Evolutionary conservation across 164 flowering plant genomes (phyloP).

Genomic region (Paratinospora sagittata): DNA sequence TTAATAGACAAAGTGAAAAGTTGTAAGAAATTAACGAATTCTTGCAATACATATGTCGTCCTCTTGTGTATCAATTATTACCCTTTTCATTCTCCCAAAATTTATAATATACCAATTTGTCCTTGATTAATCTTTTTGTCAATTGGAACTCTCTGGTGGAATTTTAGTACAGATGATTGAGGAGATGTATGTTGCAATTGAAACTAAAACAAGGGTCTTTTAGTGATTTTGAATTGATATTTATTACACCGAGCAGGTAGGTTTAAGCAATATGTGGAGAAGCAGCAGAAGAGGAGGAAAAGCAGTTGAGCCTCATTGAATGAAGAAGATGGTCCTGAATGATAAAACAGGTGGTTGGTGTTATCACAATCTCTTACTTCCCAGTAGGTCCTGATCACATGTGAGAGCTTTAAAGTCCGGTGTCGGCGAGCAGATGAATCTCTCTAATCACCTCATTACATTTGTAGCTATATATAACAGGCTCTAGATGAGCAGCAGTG

Average conservation of each 20-base stretch:
- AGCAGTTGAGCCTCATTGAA: constrained; percentile 6
- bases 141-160: too few relatives aligned
- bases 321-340: constrained; percentile 3
- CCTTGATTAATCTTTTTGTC: too few relatives aligned
- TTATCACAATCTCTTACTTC: constrained; percentile 2
- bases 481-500: background rate
- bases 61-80: too few relatives aligned
- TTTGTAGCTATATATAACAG: background rate
- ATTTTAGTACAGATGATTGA: too few relatives aligned
- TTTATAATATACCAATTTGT: too few relatives aligned
- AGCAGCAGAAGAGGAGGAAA: background rate
- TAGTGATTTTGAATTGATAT: background rate
- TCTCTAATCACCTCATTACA: background rate
- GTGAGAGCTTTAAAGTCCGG: constrained; percentile 6
- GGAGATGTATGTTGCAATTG: background rate
- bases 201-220: background rate
- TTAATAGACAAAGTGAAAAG: too few relatives aligned
- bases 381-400: constrained; percentile 13
- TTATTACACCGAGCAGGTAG: background rate
- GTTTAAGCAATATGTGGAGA: background rate
- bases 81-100: too few relatives aligned
- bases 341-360: background rate
- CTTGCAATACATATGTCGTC: too few relatives aligned
- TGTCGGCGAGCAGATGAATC: constrained; percentile 5
- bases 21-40: too few relatives aligned